phyloP scores from a whole-genome alignment of 2,329 filamentous ascomycete species.

The Aspergillus aculeatus region DNA sequence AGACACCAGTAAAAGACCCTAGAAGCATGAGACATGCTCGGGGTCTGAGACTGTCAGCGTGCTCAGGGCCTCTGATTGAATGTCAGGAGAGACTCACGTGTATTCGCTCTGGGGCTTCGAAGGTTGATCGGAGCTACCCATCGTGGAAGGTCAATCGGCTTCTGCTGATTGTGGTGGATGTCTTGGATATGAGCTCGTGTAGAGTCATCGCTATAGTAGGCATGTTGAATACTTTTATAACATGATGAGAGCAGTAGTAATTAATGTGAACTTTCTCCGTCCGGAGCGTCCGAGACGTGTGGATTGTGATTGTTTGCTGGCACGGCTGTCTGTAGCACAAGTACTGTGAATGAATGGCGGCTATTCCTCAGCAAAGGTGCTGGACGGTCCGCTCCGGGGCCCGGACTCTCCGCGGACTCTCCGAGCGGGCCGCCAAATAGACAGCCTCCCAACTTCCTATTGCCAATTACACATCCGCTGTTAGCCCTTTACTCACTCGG shows the following conservation, averaged over 20 bases:
- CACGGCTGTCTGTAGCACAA: background rate
- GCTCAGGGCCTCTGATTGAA: background rate
- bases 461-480: no score
- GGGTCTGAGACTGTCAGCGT: constrained; percentile 15
- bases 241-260: fast-evolving
- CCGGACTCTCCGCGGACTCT: constrained; percentile 28
- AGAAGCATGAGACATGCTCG: constrained; percentile 29
- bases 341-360: background rate
- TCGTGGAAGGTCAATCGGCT: background rate
- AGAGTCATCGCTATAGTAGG: background rate
- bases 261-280: background rate
- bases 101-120: constrained; percentile 21
- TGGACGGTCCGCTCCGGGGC: background rate
- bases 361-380: no score
- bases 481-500: no score
- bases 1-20: constrained; percentile 31
- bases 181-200: background rate
- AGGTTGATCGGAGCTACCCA: background rate
- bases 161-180: background rate
- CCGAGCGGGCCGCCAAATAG: constrained; percentile 8
- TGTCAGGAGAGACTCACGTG: constrained; percentile 17
- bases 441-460: no score
- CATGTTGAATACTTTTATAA: background rate
- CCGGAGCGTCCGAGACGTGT: constrained; percentile 3
- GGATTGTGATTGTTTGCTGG: no score